phyloP scores from a whole-genome alignment of 2,329 filamentous ascomycete genomes.

The Penicillium sp. region DNA sequence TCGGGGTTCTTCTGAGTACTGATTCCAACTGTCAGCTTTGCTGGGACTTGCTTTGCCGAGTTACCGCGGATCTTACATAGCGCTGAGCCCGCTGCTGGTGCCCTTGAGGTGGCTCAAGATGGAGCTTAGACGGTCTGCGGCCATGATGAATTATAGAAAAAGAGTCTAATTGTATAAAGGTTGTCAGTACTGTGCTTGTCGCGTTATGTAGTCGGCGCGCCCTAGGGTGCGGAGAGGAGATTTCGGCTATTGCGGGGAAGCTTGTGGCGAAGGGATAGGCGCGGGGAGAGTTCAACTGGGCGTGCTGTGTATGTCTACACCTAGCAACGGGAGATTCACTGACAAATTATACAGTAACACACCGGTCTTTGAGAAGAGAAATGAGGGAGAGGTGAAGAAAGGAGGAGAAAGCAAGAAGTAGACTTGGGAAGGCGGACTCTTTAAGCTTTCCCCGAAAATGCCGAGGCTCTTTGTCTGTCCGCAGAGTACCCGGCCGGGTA shows the following conservation, averaged over 20 bases:
- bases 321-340: slow-evolving; percentile 11
- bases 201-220: background rate
- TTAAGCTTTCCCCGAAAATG: slow-evolving; percentile 29
- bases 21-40: slow-evolving; percentile 27
- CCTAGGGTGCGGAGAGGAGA: slow-evolving; percentile 1
- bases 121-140: slow-evolving; percentile 82
- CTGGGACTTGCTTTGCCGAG: slow-evolving; percentile 9
- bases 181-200: slow-evolving; percentile 4
- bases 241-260: slow-evolving; percentile 33
- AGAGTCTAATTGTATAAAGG: slow-evolving; percentile 11
- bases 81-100: slow-evolving; percentile 70
- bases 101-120: slow-evolving; percentile 84
- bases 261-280: slow-evolving; percentile 12
- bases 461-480: slow-evolving; percentile 32
- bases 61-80: slow-evolving; percentile 68
- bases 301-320: background rate
- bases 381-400: slow-evolving; percentile 9
- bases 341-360: slow-evolving; percentile 18
- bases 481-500: slow-evolving; percentile 24
- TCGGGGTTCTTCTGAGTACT: slow-evolving; percentile 93
- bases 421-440: slow-evolving; percentile 20
- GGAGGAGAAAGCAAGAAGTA: slow-evolving; percentile 17
- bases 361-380: background rate
- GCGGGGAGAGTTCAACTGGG: background rate
- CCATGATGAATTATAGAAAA: slow-evolving; percentile 60